A percentile compares a stretch with the other conserved stretches of the same genome.
Conservation (phyloP, 2,329 filamentous ascomycete genomes). For the Aspergillus melleus region DNA sequence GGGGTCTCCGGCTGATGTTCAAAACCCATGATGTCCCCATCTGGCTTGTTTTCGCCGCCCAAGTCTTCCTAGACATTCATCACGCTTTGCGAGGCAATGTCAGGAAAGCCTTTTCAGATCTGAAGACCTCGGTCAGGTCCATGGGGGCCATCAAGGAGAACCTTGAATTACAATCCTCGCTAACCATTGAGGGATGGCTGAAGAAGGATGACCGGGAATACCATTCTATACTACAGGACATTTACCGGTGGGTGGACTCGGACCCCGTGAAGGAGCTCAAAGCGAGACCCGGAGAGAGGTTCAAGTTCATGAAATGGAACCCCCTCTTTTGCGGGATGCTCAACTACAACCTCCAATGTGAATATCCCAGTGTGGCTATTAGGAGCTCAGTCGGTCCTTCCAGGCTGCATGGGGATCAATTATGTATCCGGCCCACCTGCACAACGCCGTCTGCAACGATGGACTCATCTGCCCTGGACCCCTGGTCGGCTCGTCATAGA, state of each 20-base stretch:
- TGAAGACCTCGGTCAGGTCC: not conserved
- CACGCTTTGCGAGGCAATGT: constrained; percentile 28
- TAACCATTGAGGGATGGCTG: not conserved
- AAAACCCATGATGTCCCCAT: constrained; percentile 34
- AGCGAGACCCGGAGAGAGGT: constrained; percentile 6
- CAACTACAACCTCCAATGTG: constrained; percentile 37
- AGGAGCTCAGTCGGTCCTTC: constrained; percentile 35
- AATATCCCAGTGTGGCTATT: constrained; percentile 24
- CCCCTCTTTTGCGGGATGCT: constrained; percentile 42
- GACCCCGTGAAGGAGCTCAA: not conserved
- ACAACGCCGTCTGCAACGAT: constrained; percentile 41
- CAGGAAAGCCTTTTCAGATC: not conserved
- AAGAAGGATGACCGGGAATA: not conserved
- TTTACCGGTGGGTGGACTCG: not conserved
- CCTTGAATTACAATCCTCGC: not conserved
- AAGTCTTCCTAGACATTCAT: constrained; percentile 46
- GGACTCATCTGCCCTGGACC: constrained; percentile 18
- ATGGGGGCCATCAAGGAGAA: not conserved
- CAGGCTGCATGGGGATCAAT: constrained; percentile 44
- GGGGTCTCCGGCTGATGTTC: constrained; percentile 34
- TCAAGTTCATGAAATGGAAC: constrained; percentile 36
- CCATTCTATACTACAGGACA: not conserved
- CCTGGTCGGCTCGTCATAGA: constrained; percentile 46
- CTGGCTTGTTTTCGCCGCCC: constrained; percentile 42
- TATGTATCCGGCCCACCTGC: constrained; percentile 41